These are phyloP conservation scores for Areca catechu DNA, from an alignment of 176 grass and related monocot species.

Conservation along the genomic window DNA sequence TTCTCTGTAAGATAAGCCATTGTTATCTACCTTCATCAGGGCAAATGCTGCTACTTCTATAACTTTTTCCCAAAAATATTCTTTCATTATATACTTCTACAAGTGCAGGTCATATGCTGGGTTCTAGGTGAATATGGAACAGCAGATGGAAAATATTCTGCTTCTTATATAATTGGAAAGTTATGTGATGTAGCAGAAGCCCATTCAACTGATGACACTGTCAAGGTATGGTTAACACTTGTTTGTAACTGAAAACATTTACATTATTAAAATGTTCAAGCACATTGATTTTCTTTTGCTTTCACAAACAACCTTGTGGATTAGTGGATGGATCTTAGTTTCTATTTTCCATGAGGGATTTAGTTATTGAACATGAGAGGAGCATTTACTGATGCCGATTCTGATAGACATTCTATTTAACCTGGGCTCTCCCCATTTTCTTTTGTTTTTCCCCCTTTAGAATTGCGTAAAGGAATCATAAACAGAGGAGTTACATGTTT, in stretches of 20 bases:
- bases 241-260: background rate
- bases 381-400: too few relatives aligned
- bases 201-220: constrained; percentile 83
- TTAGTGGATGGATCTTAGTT: too few relatives aligned
- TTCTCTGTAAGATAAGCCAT: constrained; percentile 4
- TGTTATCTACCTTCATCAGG: constrained; percentile 1
- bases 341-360: too few relatives aligned
- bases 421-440: too few relatives aligned
- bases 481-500: too few relatives aligned
- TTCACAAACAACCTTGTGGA: background rate
- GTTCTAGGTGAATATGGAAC: constrained; percentile 97
- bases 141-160: constrained; percentile 78
- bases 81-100: background rate
- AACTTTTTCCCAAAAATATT: background rate
- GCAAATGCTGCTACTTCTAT: background rate
- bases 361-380: too few relatives aligned
- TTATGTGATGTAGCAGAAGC: constrained; percentile 94
- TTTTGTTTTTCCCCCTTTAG: too few relatives aligned
- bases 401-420: too few relatives aligned
- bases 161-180: constrained; percentile 88
- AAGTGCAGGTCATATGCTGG: constrained; percentile 94
- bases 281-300: constrained; percentile 6
- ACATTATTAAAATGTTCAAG: background rate
- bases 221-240: constrained; percentile 46
- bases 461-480: too few relatives aligned